A percentile compares a stretch with the other conserved stretches of the same genome.
phyloP scores from a whole-genome alignment of 345 rosid genomes.

The Pelargonium nanum region DNA sequence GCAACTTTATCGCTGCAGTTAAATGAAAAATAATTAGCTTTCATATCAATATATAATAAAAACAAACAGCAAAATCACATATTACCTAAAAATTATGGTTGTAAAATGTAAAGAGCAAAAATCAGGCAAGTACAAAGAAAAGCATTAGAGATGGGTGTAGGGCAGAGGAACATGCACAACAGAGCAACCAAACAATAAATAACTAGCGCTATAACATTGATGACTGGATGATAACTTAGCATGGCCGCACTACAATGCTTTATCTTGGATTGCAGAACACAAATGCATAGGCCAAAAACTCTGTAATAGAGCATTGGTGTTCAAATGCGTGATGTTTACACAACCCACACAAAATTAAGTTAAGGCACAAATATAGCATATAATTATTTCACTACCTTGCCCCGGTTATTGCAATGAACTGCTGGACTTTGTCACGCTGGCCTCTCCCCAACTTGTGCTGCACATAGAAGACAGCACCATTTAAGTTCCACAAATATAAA shows the following conservation, averaged over 20 bases:
- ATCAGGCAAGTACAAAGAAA: background rate
- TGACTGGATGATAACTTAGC: too few relatives aligned
- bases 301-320: too few relatives aligned
- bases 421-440: slow-evolving; percentile 85
- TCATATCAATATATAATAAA: slow-evolving; percentile 2
- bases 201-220: too few relatives aligned
- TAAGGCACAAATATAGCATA: background rate
- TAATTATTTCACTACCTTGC: slow-evolving; percentile 43
- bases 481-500: background rate
- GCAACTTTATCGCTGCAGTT: slow-evolving; percentile 77
- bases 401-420: slow-evolving; percentile 79
- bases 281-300: too few relatives aligned
- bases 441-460: slow-evolving; percentile 79
- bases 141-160: too few relatives aligned
- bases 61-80: background rate
- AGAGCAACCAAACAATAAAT: too few relatives aligned
- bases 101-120: background rate
- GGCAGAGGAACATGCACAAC: too few relatives aligned
- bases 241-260: too few relatives aligned
- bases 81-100: background rate
- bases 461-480: background rate
- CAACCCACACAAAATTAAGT: background rate
- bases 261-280: too few relatives aligned
- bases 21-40: background rate
- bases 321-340: too few relatives aligned